A percentile compares a stretch with the other conserved stretches of the same genome.
These are phyloP conservation scores for Sonneratia alba DNA, from an alignment of 345 rosid species.

Conservation along the genomic window DNA sequence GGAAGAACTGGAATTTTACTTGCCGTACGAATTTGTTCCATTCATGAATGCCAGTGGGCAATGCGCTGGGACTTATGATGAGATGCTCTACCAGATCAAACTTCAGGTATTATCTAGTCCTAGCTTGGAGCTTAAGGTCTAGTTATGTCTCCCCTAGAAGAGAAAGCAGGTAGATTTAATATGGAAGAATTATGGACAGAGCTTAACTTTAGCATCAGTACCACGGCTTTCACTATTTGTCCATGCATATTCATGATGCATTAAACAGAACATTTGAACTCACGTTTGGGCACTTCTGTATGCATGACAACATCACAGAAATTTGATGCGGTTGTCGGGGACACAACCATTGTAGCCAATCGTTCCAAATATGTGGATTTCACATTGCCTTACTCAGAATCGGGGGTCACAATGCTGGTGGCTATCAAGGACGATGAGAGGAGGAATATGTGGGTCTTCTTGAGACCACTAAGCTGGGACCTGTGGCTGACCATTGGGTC, in stretches of 20 bases:
- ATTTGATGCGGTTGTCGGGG: constrained; percentile 56
- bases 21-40: constrained; percentile 13
- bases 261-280: too few species aligned
- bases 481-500: constrained; percentile 48
- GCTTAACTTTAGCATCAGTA: too few species aligned
- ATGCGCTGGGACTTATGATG: constrained; percentile 9
- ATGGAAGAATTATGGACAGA: too few species aligned
- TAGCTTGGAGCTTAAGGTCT: not conserved
- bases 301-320: constrained; percentile 16
- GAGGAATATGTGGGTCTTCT: constrained; percentile 54
- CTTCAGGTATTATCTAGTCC: constrained; percentile 4
- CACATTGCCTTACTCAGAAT: constrained; percentile 58
- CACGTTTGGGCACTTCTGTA: too few species aligned
- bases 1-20: constrained; percentile 8
- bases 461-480: constrained; percentile 50
- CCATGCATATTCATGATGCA: too few species aligned
- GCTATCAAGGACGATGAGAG: constrained; percentile 26
- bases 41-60: constrained; percentile 3
- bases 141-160: too few species aligned
- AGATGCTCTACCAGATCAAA: constrained; percentile 7
- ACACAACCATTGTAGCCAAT: constrained; percentile 37
- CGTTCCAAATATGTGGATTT: constrained; percentile 50
- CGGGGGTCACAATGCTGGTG: constrained; percentile 67
- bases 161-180: too few species aligned
- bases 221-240: too few species aligned